These are phyloP conservation scores for Citrullus amarus DNA, from an alignment of 306 rosid genomes.

Conservation along the genomic window DNA sequence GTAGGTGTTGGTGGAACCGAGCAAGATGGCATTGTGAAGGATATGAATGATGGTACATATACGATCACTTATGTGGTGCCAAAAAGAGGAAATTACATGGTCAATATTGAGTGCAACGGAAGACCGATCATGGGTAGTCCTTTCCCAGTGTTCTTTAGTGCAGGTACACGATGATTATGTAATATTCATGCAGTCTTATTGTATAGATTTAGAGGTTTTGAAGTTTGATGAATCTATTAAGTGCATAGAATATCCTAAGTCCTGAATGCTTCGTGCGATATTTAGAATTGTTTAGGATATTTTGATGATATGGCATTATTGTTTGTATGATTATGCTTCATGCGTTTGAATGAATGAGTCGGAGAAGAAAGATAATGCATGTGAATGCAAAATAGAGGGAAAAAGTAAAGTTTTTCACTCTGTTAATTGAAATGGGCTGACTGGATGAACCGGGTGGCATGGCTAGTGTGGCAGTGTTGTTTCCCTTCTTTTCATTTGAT, in stretches of 20 bases:
- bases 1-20: slow-evolving; percentile 94
- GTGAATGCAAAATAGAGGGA: background rate
- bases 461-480: background rate
- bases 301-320: background rate
- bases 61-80: slow-evolving; percentile 89
- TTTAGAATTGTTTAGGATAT: background rate
- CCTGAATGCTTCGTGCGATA: background rate
- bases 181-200: background rate
- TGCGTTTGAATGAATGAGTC: background rate
- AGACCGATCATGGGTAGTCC: slow-evolving; percentile 95
- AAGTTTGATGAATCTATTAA: background rate
- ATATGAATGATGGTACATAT: slow-evolving; percentile 87
- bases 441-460: background rate
- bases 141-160: slow-evolving; percentile 96
- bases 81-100: slow-evolving; percentile 96
- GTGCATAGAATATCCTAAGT: background rate
- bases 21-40: slow-evolving; percentile 90
- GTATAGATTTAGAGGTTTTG: background rate
- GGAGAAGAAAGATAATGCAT: background rate
- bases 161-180: slow-evolving; percentile 41
- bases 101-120: slow-evolving; percentile 76
- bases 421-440: background rate
- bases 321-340: background rate
- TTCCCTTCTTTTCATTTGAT: background rate
- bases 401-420: background rate